Base-by-base conservation (phyloP, 2,329 filamentous ascomycete species). In the Fulvia fulva region DNA sequence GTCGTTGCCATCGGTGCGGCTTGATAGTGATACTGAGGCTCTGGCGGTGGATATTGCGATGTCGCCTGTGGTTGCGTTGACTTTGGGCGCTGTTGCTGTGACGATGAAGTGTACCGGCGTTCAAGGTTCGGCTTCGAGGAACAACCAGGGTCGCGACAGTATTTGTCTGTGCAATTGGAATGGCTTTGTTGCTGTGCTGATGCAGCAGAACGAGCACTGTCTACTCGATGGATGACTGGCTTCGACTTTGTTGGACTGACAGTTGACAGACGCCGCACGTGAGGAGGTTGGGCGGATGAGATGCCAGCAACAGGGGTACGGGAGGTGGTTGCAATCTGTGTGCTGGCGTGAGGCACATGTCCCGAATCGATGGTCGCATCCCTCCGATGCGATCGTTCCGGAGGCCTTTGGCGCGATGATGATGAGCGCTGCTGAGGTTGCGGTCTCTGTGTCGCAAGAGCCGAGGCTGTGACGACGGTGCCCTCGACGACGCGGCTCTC, bases 321-420 rank as follows among this genome's bases (percentile, higher is more conserved):
- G 25, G 55, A 49, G 46, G 55, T 51, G 55, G 51, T 53, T 9
- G 53, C 61, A 21, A 53, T 47, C 7, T 51, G 51, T 25, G 59
- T 61, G 49, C 63, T 64, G 47, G 53, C 59, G 32, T 67, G 65
- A 47, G 82, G 85, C 63, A 81, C 84, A 76, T 85, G 85, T 67
- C 83, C 83, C 64, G 83, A 85, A 73, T 87, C 83, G 73, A 80
- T 83, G 65, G 79, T 78, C 68, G 76, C 74, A 71, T 83, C 79
- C 60, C 75, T 73, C 51, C 69, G 65, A 41, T 58, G 56, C 45
- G 47, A 54, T 22, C 55, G 58, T 41, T 50, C 57, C 49, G 58
- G 52, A 5, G 68, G 59, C 68, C 69, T 71, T 41, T 64, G 68
- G 65, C 66, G 67, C 61, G 64, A 69, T 67, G 66, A 75, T 53